A percentile compares a stretch with the other conserved stretches of the same genome.
phyloP scores from a whole-genome alignment of 352 stramenopile genomes.

The Peronospora tabacina region DNA sequence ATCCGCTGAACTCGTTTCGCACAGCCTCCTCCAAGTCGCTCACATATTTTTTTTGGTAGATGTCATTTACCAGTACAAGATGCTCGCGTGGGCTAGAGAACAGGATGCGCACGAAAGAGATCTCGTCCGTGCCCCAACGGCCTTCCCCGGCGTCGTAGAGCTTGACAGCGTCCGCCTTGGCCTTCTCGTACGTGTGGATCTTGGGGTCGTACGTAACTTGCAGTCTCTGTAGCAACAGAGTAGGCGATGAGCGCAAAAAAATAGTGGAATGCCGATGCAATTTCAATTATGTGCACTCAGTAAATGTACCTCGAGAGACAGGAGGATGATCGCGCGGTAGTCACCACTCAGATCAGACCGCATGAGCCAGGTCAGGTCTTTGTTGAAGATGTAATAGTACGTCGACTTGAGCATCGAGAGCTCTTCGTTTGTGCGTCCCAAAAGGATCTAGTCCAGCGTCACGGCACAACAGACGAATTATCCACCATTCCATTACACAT shows the following conservation, averaged over 20 bases:
- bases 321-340: conserved; percentile 57
- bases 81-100: conserved; percentile 55
- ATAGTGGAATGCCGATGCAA: not conserved
- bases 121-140: conserved; percentile 69
- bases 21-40: conserved; percentile 49
- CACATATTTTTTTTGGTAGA: conserved; percentile 62
- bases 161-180: conserved; percentile 45
- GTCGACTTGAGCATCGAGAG: conserved; percentile 64
- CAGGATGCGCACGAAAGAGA: conserved; percentile 50
- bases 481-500: not conserved
- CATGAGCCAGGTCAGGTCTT: conserved; percentile 61
- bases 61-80: conserved; percentile 49
- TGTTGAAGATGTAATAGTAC: conserved; percentile 70
- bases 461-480: not conserved
- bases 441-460: conserved; percentile 36
- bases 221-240: conserved; percentile 16
- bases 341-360: conserved; percentile 56
- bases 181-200: conserved; percentile 50
- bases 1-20: conserved; percentile 57
- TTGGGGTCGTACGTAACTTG: conserved; percentile 39
- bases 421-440: conserved; percentile 67
- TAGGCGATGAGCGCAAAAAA: conserved; percentile 1
- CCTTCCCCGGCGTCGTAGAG: conserved; percentile 68
- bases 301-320: conserved; percentile 42
- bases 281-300: not conserved